A percentile compares a stretch with the other conserved stretches of the same genome.
phyloP scores from a whole-genome alignment of 179 eudicot genomes.

The Heliamphora pulchella region DNA sequence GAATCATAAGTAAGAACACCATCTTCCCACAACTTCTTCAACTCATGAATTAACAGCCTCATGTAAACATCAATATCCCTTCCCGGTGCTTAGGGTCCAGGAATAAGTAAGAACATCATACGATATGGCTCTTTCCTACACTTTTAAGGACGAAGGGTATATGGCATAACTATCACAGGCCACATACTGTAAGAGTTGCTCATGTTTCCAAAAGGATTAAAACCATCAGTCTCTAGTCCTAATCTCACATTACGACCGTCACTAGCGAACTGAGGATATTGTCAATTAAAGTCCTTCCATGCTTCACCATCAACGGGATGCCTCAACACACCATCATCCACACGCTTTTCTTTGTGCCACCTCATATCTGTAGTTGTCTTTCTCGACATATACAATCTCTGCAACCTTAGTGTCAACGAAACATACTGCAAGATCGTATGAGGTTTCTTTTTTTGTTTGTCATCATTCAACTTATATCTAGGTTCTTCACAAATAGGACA shows the following conservation, averaged over 20 bases:
- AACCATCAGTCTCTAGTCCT: not conserved
- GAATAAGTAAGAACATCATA: too few relatives aligned
- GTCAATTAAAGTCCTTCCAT: not conserved
- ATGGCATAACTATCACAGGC: not conserved
- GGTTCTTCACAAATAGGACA: too few relatives aligned
- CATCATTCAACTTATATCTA: too few relatives aligned
- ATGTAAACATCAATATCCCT: not conserved
- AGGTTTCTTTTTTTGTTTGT: too few relatives aligned
- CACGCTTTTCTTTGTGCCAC: too few relatives aligned
- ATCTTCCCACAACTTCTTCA: not conserved
- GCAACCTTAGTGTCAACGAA: too few relatives aligned
- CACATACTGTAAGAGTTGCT: not conserved
- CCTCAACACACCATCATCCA: too few relatives aligned
- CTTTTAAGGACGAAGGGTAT: not conserved
- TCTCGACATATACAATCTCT: too few relatives aligned
- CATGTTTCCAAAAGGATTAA: not conserved
- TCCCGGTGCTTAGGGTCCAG: too few relatives aligned
- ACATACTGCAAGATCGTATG: too few relatives aligned
- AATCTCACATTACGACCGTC: not conserved
- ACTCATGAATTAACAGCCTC: constrained; percentile 3
- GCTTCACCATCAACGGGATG: not conserved
- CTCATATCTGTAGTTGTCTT: too few relatives aligned
- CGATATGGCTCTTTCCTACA: too few relatives aligned
- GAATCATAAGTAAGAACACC: not conserved
- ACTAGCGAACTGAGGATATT: not conserved